Percentiles rank a stretch among this genome's conserved stretches.
Conservation (phyloP, 1,284 basidiomycete species). For the Microbotryum violaceum region DNA sequence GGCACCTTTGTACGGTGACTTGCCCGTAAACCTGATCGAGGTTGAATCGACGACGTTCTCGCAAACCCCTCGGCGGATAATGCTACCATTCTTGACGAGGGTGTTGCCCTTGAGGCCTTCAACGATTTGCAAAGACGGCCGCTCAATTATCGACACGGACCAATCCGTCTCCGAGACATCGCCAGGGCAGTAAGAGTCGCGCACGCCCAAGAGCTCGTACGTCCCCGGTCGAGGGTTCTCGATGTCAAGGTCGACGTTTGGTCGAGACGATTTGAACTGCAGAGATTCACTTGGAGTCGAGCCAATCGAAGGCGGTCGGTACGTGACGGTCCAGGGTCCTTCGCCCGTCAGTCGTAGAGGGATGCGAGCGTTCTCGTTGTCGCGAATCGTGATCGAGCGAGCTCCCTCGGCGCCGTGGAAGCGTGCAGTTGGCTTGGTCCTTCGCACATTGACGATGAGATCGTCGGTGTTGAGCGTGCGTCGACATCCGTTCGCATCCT, state of each 20-base stretch:
- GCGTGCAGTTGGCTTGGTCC: conserved; percentile 75
- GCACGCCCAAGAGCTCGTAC: conserved; percentile 67
- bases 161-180: conserved; percentile 57
- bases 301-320: conserved; percentile 45
- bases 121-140: conserved; percentile 48
- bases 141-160: conserved; percentile 63
- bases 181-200: conserved; percentile 78
- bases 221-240: conserved; percentile 50
- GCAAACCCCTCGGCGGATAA: conserved; percentile 68
- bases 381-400: conserved; percentile 52
- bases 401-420: conserved; percentile 61
- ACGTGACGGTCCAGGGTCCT: conserved; percentile 79
- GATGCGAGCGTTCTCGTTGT: conserved; percentile 62
- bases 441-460: conserved; percentile 78
- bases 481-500: conserved; percentile 78
- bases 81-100: conserved; percentile 54
- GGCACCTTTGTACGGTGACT: conserved; percentile 30
- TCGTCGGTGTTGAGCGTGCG: conserved; percentile 63
- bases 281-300: neutral
- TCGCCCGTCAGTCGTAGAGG: conserved; percentile 79
- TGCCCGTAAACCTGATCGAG: conserved; percentile 56
- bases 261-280: conserved; percentile 11
- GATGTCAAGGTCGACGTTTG: conserved; percentile 34
- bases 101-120: conserved; percentile 42
- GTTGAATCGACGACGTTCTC: conserved; percentile 70